Base-by-base conservation (phyloP, 768 basidiomycete species). In the Pleurotus giganteus region DNA sequence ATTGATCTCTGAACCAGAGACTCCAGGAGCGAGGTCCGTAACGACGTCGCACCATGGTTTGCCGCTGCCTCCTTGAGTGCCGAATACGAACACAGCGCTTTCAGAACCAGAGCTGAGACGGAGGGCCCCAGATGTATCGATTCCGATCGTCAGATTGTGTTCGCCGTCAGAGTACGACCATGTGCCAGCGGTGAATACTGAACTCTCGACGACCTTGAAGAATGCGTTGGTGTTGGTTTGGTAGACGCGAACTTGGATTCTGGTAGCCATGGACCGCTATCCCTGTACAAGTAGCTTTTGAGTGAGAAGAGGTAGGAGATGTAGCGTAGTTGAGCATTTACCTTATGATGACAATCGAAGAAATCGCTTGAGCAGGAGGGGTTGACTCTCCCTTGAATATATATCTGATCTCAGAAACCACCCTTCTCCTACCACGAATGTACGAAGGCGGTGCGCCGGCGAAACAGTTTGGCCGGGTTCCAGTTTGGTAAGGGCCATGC, bases 201-300 rank as follows among this genome's bases (percentile, higher is more conserved):
- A 47, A 27, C 26, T 29, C 27, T 47, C 46, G 23, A 47, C 31
- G 27, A 32, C 28, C 29, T 28, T 47, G 46, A 47, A 47, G 27
- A 15, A 47, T 15, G 46, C 46, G 26, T 47, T 47, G 9, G 46
- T 47, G 27, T 47, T 47, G 46, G 28, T 31, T 24, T 47, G 46
- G 27, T 47, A 47, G 46, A 47, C 15, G 23, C 46, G 46, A n/a
- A 47, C 46, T 15, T 24, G 27, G 46, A 47, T 29, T 47, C 17
- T n/a, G 31, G 27, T 29, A 27, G 46, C 46, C 46, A 47, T 47
- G n/a, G n/a, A n/a, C n/a, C n/a, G n/a, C n/a, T n/a, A n/a, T n/a
- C n/a, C n/a, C n/a, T n/a, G n/a, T n/a, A n/a, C n/a, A n/a, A n/a
- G n/a, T n/a, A n/a, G n/a, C n/a, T n/a, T n/a, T n/a, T n/a, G n/a